Evolutionary conservation across 306 rosid species (phyloP).

Genomic region (Clitoria ternatea): DNA sequence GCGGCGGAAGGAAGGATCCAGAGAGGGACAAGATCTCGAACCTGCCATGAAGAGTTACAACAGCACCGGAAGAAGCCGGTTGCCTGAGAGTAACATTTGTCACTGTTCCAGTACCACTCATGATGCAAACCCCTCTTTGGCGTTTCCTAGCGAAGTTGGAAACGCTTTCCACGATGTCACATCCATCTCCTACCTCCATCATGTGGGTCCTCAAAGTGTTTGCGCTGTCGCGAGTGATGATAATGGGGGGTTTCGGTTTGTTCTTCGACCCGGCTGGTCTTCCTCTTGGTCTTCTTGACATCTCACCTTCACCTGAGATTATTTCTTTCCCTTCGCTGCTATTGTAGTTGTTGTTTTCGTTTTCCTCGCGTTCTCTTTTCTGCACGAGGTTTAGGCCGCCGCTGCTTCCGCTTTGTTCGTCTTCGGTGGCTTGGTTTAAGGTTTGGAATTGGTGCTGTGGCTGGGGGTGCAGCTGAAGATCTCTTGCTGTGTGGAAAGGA

Average conservation of each 20-base stretch:
- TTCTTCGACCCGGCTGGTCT: conserved; percentile 81
- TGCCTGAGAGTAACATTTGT: conserved; percentile 71
- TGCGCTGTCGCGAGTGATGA: conserved; percentile 78
- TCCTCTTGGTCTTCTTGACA: conserved; percentile 63
- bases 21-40: conserved; percentile 77
- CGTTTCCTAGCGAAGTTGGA: conserved; percentile 67
- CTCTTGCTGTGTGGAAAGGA: conserved; percentile 66
- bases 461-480: conserved; percentile 51
- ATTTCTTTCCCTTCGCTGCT: conserved; percentile 38
- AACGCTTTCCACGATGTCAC: conserved; percentile 68
- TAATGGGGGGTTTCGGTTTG: conserved; percentile 82
- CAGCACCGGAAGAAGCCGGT: conserved; percentile 65
- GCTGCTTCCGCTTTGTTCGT: conserved; percentile 66
- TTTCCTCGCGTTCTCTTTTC: conserved; percentile 61
- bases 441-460: conserved; percentile 38
- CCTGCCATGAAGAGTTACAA: conserved; percentile 65
- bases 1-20: conserved; percentile 74
- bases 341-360: conserved; percentile 25
- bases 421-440: conserved; percentile 50
- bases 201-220: conserved; percentile 79
- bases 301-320: conserved; percentile 37
- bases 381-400: conserved; percentile 42
- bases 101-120: conserved; percentile 79
- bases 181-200: conserved; percentile 74
- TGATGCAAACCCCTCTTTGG: conserved; percentile 80